Conservation (phyloP, 2,329 filamentous ascomycete species). For the Phialemoniopsis sp. region DNA sequence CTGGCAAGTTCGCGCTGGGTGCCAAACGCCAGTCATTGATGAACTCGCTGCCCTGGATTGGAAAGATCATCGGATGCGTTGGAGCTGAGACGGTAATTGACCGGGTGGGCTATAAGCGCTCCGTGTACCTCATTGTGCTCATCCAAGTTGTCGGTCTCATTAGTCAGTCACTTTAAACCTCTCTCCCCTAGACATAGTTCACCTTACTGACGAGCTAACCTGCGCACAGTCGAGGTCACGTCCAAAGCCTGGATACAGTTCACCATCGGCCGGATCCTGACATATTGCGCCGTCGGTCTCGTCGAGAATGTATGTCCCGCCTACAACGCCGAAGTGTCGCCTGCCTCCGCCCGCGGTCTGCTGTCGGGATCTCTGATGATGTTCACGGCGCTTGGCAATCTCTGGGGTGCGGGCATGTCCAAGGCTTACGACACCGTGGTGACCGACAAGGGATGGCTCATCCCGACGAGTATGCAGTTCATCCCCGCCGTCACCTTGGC, state of each 20-base stretch:
- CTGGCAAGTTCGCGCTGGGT: constrained; percentile 3
- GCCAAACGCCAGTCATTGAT: constrained; percentile 7
- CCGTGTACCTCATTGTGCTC: constrained; percentile 5
- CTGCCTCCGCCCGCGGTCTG: constrained; percentile 6
- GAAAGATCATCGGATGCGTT: constrained; percentile 10
- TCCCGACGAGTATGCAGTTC: constrained; percentile 30
- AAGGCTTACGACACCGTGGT: constrained; percentile 14
- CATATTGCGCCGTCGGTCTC: constrained; percentile 19
- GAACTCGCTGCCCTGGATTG: constrained; percentile 12
- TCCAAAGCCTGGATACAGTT: constrained; percentile 10
- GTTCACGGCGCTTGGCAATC: constrained; percentile 7
- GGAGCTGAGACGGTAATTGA: constrained; percentile 8
- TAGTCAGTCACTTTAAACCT: too few species aligned
- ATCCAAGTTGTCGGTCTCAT: constrained; percentile 9
- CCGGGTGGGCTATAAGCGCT: constrained; percentile 9
- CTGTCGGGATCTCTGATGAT: constrained; percentile 8
- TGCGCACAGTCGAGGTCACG: constrained; percentile 8
- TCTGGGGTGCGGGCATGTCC: constrained; percentile 14
- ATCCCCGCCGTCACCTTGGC: constrained; percentile 25
- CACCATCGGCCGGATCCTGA: constrained; percentile 13
- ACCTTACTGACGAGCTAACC: too few species aligned
- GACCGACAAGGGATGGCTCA: constrained; percentile 24
- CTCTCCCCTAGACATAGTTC: too few species aligned
- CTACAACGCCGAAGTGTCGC: constrained; percentile 9
- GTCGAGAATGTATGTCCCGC: constrained; percentile 8